A percentile compares a stretch with the other conserved stretches of the same genome.
Conservation (phyloP, 225 moss, liverwort and hornwort species). For the Antitrichia curtipendula region DNA sequence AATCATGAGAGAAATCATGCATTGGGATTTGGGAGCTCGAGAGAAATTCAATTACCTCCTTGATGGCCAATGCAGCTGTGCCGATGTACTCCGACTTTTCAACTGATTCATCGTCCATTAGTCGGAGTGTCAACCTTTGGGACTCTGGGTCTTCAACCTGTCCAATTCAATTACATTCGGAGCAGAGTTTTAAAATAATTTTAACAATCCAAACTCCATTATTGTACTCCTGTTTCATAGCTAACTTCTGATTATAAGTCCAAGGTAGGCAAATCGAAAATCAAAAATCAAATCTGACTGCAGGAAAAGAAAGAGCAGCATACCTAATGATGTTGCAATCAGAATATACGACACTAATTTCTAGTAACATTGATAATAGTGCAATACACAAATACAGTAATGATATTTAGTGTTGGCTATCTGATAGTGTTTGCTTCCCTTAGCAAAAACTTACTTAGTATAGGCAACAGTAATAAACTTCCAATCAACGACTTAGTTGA, state of each 20-base stretch:
- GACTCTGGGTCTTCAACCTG: slow-evolving; percentile 66
- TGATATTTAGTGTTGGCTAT: neutral
- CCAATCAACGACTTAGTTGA: neutral
- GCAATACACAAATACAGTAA: neutral
- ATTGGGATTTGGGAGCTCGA: neutral
- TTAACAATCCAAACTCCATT: neutral
- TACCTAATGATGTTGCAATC: no score
- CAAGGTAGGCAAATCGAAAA: neutral
- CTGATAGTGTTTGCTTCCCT: neutral
- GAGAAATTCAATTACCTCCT: neutral
- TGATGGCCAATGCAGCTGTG: slow-evolving; percentile 12
- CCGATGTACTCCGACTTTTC: slow-evolving; percentile 72
- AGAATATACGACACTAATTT: neutral
- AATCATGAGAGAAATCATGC: neutral
- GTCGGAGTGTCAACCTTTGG: slow-evolving; percentile 48
- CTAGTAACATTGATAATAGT: neutral
- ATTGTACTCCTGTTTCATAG: neutral
- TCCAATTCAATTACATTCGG: neutral
- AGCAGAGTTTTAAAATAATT: neutral
- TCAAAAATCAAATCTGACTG: neutral
- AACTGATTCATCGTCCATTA: slow-evolving; percentile 79
- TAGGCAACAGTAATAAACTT: neutral
- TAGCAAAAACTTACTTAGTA: neutral
- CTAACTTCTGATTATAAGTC: neutral
- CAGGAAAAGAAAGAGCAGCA: neutral